Evolutionary conservation across 2,329 filamentous ascomycete species (phyloP), one percentile per base, ranked within the genome.

Genomic region (Phyllosticta paracitricarpa): DNA sequence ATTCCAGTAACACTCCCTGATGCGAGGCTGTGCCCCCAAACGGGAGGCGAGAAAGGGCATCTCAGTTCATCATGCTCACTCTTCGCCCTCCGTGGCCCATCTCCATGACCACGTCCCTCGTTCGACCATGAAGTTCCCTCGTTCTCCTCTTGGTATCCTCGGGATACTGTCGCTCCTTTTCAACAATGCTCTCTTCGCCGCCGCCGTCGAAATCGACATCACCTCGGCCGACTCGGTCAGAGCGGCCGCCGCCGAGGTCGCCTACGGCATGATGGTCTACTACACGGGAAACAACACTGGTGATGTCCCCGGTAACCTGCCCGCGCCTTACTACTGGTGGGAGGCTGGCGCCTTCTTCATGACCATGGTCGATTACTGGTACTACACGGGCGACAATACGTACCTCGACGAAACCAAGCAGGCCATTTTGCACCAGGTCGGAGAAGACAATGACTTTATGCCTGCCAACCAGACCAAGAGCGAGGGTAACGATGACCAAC

Each of bases 201-300:
- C n/a, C 17, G 61, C 61, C 26, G 61, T 62, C 57, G 56, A 56
- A 10, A 56, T 62, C 57, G 61, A 62, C 57, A 62, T 62, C 57
- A 19, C 26, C 35, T 54, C 28, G 24, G 26, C 53, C 57, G 52
- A 59, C 40, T 62, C 61, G 17, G 77, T 82, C 64, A 80, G 77
- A 62, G 66, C 70, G 59, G 77, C 78, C 22, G 75, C 79, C 6
- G 74, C 73, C 59, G 70, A 71, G 22, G 52, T 62, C 48, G 61
- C 61, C 57, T 59, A 53, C 51, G 61, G 57, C 26, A 33, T 83
- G 65, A 83, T 87, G 80, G 77, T 76, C 30, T 86, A 84, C 70
- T 88, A 87, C 71, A 77, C 75, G 1, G 84, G 84, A 55, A 85
- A 84, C 66, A 72, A 76, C 51, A 82, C 81, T 7, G 75, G 79